A percentile compares a stretch with the other conserved stretches of the same genome.
phyloP scores from a whole-genome alignment of 1,139 yeast genomes.

The Saccharomyces hybrid region DNA sequence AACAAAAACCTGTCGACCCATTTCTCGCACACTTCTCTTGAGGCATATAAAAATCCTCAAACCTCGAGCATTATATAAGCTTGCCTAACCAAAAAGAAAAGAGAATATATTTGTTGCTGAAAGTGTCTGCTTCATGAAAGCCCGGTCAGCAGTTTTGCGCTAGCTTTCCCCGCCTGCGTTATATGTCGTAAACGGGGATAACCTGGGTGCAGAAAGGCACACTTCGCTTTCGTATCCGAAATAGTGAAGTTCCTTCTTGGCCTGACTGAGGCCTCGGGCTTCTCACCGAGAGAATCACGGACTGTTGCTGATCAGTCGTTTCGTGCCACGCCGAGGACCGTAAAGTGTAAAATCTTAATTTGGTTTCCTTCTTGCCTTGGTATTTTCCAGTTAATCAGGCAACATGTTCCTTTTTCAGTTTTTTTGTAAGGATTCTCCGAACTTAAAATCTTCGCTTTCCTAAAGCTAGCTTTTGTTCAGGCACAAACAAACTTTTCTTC shows the following conservation, averaged over 20 bases:
- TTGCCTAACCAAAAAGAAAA: not conserved
- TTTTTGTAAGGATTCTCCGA: not conserved
- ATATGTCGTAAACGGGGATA: not conserved
- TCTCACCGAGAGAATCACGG: not conserved
- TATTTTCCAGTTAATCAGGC: not conserved
- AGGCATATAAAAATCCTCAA: not conserved
- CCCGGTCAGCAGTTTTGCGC: not conserved
- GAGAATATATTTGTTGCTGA: not conserved
- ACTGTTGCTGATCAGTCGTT: not conserved
- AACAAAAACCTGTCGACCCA: not conserved
- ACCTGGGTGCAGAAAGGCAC: not conserved
- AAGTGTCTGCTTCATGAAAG: not conserved
- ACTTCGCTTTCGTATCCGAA: not conserved
- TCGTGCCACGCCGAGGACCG: not conserved
- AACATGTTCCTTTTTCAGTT: not conserved
- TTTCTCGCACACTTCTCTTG: not conserved
- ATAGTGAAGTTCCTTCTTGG: not conserved
- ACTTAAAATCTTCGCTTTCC: not conserved
- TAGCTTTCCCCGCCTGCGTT: not conserved
- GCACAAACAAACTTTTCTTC: not conserved
- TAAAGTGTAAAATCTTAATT: not conserved
- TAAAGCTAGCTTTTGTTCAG: not conserved
- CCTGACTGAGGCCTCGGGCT: not conserved
- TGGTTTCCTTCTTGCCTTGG: not conserved
- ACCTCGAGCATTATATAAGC: not conserved